These are phyloP conservation scores for Globisporangium nunn DNA, from an alignment of 352 stramenopile genomes.

Conservation along the genomic window DNA sequence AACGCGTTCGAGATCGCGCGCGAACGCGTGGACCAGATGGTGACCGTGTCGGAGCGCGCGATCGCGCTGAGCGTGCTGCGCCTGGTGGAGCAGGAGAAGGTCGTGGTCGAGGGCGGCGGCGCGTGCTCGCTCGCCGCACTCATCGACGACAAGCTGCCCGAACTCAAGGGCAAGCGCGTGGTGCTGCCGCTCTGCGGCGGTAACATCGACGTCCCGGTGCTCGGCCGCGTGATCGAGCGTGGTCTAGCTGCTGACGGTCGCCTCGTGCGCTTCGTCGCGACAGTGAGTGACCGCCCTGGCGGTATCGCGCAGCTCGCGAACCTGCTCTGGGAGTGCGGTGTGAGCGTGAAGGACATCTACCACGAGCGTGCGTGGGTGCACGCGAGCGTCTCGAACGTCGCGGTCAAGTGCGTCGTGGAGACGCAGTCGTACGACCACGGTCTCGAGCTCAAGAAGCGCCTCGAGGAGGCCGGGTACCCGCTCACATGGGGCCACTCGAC, in stretches of 20 bases:
- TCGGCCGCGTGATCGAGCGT: slow-evolving; percentile 94
- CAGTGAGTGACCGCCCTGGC: slow-evolving; percentile 93
- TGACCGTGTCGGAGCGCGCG: slow-evolving; percentile 91
- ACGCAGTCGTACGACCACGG: slow-evolving; percentile 92
- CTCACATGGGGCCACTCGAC: slow-evolving; percentile 67
- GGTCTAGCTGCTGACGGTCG: slow-evolving; percentile 95
- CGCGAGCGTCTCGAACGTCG: slow-evolving; percentile 92
- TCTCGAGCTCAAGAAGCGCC: slow-evolving; percentile 77
- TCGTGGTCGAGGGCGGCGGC: slow-evolving; percentile 95
- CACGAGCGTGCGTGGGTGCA: slow-evolving; percentile 96
- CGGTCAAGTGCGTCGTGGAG: slow-evolving; percentile 95
- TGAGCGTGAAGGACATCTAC: slow-evolving; percentile 97
- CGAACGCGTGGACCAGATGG: slow-evolving; percentile 91
- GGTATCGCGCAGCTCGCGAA: slow-evolving; percentile 91
- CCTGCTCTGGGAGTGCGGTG: slow-evolving; percentile 83
- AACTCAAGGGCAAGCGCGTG: slow-evolving; percentile 91
- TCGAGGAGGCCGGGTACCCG: slow-evolving; percentile 85
- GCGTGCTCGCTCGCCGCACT: slow-evolving; percentile 91
- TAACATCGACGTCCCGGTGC: slow-evolving; percentile 96
- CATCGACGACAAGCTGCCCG: slow-evolving; percentile 90
- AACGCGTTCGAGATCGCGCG: slow-evolving; percentile 93
- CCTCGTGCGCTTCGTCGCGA: slow-evolving; percentile 95
- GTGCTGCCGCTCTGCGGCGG: slow-evolving; percentile 95
- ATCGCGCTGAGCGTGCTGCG: slow-evolving; percentile 95
- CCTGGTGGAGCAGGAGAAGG: slow-evolving; percentile 97